These are phyloP conservation scores for Epithemia pelagica DNA, from an alignment of 108 stramenopile species.

Conservation along the genomic window DNA sequence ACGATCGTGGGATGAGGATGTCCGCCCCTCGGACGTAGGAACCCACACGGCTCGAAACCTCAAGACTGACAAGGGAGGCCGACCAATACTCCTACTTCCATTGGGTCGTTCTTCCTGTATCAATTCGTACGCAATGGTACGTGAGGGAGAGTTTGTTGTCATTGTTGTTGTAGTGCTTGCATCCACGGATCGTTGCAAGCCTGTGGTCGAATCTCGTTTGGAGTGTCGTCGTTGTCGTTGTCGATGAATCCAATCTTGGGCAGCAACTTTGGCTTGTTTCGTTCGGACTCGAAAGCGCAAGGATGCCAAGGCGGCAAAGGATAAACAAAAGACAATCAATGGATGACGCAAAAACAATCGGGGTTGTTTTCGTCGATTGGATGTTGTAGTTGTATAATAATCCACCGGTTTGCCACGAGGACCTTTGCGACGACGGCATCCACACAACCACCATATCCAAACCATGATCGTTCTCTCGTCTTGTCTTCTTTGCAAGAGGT, in stretches of 20 bases:
- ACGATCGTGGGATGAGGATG: not conserved
- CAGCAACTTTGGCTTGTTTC: not conserved
- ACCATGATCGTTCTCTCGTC: too few species aligned
- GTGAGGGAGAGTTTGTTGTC: not conserved
- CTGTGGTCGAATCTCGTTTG: not conserved
- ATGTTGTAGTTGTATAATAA: not conserved
- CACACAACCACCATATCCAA: too few species aligned
- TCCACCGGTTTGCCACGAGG: not conserved
- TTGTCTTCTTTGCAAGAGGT: too few species aligned
- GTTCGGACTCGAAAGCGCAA: slow-evolving; percentile 6
- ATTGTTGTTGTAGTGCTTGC: not conserved
- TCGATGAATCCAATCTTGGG: not conserved
- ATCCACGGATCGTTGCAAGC: not conserved
- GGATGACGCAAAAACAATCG: not conserved
- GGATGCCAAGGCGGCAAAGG: not conserved
- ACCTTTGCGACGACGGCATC: not conserved
- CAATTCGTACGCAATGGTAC: too few species aligned
- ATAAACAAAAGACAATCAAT: slow-evolving; percentile 2
- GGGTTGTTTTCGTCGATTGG: not conserved
- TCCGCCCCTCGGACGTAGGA: not conserved
- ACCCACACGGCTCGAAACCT: too few species aligned
- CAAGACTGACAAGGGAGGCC: not conserved
- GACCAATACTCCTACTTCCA: not conserved
- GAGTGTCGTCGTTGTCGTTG: not conserved
- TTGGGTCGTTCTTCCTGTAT: too few species aligned